Base-by-base conservation (phyloP, 768 basidiomycete species). In the Boletus rubropictus region DNA sequence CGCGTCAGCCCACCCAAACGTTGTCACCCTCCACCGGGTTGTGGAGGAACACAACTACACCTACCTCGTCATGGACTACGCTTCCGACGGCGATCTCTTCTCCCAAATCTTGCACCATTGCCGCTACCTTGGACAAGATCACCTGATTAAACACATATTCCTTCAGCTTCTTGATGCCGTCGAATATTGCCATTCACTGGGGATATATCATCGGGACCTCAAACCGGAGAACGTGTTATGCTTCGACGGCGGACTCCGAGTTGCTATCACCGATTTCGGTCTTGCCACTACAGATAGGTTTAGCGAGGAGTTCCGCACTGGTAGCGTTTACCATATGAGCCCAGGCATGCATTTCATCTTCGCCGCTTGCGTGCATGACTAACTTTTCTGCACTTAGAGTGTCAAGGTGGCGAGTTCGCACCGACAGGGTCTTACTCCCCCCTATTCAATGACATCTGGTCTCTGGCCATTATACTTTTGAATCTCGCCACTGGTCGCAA, bases 271-370 rank as follows among this genome's bases (percentile, higher is more conserved):
- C 31, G 95, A 98, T 69, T 98, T 98, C 66, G 95, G 95, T 20
- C 78, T 98, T 7, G 86, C 94, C 3, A 96, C 94, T 5, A 86
- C 86, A 18, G 91, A 95, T 53, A 80, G 78, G 61, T 72, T 79
- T 46, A 92, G 89, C 58, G 78, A 78, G 45, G 94, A 98, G 66
- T 91, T 93, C 67, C 81, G 89, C 42, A 96, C 93, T 29, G 94
- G 94, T n/a, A 93, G 89, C 58, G 81, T 93, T n/a, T 96, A 92
- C 68, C 95, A 96, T 69, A 94, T 98, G 87, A 93, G 90, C 60
- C 94, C 94, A 68, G 91, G 88, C 82, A 66, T 41, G 77, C 65
- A 46, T 39, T 38, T 35, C 44, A 22, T 38, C 42, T 37, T 22
- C 15, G 22, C 52, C 49, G 45, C 44, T 35, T 15, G 15, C 53